Conservation (phyloP, 2,329 filamentous ascomycete genomes). For the Phaeosphaeria sp. region DNA sequence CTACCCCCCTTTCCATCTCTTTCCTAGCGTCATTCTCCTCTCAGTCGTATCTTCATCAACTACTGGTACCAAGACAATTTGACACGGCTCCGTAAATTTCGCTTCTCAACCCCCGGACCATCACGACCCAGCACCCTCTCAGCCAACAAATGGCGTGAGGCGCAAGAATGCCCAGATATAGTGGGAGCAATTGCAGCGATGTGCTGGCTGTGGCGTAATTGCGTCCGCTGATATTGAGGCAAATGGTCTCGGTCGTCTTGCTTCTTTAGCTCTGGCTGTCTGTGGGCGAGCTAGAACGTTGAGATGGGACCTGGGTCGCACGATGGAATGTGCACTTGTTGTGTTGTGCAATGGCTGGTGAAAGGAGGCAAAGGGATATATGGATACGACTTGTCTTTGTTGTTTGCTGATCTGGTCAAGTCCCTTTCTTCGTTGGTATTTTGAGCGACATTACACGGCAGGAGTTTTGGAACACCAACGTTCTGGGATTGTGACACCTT, state of each 20-base stretch:
- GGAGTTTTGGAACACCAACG: background rate
- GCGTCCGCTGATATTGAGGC: conserved; percentile 3
- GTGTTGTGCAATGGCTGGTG: conserved; percentile 10
- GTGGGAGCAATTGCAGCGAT: conserved; percentile 3
- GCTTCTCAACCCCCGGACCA: conserved; percentile 14
- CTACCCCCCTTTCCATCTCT: background rate
- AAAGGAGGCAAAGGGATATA: conserved; percentile 7
- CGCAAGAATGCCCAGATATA: conserved; percentile 2
- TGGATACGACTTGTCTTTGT: background rate
- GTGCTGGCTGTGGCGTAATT: conserved; percentile 8
- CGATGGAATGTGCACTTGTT: conserved; percentile 22
- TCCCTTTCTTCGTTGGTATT: background rate
- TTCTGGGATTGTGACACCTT: background rate
- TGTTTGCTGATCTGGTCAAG: background rate
- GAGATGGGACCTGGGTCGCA: conserved; percentile 13
- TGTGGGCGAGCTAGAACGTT: conserved; percentile 9
- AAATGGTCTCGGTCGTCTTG: conserved; percentile 10
- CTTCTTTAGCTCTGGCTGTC: conserved; percentile 13
- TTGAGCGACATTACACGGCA: background rate
- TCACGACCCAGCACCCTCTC: conserved; percentile 5
- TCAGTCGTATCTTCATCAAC: conserved; percentile 6
- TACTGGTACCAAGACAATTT: conserved; percentile 17
- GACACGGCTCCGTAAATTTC: conserved; percentile 19
- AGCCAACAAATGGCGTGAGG: conserved; percentile 7
- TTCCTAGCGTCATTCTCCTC: conserved; percentile 8